phyloP scores from a whole-genome alignment of 345 rosid genomes.

The Melastoma malabathricum region DNA sequence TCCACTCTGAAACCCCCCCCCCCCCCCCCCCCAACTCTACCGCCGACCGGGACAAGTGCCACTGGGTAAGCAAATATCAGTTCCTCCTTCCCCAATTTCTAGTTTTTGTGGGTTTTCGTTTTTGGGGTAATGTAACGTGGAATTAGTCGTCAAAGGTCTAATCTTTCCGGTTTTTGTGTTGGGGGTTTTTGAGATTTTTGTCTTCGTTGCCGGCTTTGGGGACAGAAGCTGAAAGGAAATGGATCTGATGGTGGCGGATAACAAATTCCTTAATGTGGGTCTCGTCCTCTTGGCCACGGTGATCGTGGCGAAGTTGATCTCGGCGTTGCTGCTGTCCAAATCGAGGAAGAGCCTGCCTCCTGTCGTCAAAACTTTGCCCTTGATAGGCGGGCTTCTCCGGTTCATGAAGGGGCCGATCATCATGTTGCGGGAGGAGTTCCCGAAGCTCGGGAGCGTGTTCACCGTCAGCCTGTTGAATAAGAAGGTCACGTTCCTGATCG shows the following conservation, averaged over 20 bases:
- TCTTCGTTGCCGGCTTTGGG: too few relatives aligned
- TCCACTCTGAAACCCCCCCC: too few relatives aligned
- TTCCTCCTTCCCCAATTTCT: too few relatives aligned
- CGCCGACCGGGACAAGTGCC: too few relatives aligned
- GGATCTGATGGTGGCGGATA: conserved; percentile 30
- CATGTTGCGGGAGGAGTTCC: conserved; percentile 79
- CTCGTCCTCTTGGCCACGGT: conserved; percentile 52
- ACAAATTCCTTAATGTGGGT: conserved; percentile 48
- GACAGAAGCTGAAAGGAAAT: not conserved
- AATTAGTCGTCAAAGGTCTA: too few relatives aligned
- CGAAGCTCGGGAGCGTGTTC: conserved; percentile 84
- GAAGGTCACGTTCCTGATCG: conserved; percentile 86
- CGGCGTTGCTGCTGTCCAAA: conserved; percentile 38
- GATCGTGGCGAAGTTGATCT: conserved; percentile 60
- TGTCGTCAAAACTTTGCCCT: conserved; percentile 41
- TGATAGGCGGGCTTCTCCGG: conserved; percentile 55
- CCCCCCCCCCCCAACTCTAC: too few relatives aligned
- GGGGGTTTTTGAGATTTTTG: too few relatives aligned
- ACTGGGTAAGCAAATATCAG: too few relatives aligned
- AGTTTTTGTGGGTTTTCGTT: too few relatives aligned
- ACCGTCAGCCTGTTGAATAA: conserved; percentile 53
- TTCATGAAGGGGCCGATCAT: conserved; percentile 74
- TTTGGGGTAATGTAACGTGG: too few relatives aligned
- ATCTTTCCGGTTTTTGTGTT: too few relatives aligned
- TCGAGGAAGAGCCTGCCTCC: conserved; percentile 75